Percentiles rank a stretch among this genome's conserved stretches.
Evolutionary conservation across 2,329 filamentous ascomycete genomes (phyloP).

Genomic region (Venturia oleaginea): DNA sequence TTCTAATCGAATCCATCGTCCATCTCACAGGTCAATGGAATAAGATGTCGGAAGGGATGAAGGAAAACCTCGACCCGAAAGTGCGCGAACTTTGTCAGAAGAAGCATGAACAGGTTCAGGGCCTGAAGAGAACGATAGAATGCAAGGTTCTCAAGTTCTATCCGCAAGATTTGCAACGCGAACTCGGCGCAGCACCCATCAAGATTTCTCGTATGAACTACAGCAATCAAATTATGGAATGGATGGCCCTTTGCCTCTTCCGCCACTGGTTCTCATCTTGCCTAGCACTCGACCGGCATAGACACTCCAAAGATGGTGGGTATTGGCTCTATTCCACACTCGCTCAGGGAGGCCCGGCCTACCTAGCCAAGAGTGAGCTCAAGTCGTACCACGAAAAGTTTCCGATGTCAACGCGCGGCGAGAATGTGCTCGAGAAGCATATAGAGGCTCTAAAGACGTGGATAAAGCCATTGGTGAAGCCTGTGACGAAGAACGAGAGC

Average conservation of each 20-base stretch:
- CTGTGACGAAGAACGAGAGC: constrained; percentile 30
- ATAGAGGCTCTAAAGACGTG: constrained; percentile 33
- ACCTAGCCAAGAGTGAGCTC: constrained; percentile 32
- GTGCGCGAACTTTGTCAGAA: constrained; percentile 25
- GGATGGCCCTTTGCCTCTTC: constrained; percentile 41
- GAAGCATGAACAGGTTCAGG: constrained; percentile 22
- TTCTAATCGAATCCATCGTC: constrained; percentile 38
- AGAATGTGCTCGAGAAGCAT: constrained; percentile 33
- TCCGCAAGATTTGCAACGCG: constrained; percentile 21
- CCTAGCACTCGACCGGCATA: constrained; percentile 31
- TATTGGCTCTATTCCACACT: constrained; percentile 33
- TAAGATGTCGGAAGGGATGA: constrained; percentile 16
- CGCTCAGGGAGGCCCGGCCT: constrained; percentile 31
- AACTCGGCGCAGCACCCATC: constrained; percentile 20
- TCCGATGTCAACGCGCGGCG: constrained; percentile 35
- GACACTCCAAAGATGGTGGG: constrained; percentile 35
- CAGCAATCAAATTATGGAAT: constrained; percentile 40
- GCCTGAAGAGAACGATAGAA: constrained; percentile 19
- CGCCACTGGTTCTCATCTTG: constrained; percentile 38
- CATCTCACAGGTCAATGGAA: constrained; percentile 37
- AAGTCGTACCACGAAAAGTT: constrained; percentile 32
- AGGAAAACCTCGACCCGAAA: constrained; percentile 18
- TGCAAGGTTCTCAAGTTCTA: constrained; percentile 29
- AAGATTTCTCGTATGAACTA: constrained; percentile 33
- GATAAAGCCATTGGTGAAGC: constrained; percentile 25